phyloP scores from a whole-genome alignment of 2,329 filamentous ascomycete species.

The Diplodia intermedia region DNA sequence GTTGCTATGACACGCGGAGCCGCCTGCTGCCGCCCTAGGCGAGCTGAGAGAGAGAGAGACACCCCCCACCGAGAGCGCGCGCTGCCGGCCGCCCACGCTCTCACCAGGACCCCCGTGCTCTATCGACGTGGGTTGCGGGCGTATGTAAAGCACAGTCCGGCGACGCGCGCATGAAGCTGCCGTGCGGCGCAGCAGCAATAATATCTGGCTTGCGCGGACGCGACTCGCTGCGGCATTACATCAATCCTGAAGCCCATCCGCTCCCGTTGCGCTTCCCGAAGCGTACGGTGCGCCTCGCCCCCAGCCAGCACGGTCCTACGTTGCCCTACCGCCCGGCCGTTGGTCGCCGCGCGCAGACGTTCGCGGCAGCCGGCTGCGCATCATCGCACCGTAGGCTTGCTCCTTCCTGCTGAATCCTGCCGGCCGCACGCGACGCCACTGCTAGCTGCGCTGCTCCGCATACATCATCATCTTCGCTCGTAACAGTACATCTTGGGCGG shows the following conservation, averaged over 20 bases:
- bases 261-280: conserved; percentile 32
- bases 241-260: conserved; percentile 31
- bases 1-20: conserved; percentile 25
- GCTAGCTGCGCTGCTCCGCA: conserved; percentile 15
- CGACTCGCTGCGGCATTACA: conserved; percentile 31
- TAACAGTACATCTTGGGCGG: conserved; percentile 8
- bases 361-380: conserved; percentile 17
- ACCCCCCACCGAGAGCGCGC: background rate
- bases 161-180: conserved; percentile 7
- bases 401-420: background rate
- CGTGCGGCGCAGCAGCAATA: conserved; percentile 32
- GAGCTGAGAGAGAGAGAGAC: background rate
- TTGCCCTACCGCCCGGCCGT: conserved; percentile 19
- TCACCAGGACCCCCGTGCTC: conserved; percentile 8
- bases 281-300: conserved; percentile 21
- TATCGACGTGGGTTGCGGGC: background rate
- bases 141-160: conserved; percentile 1
- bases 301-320: conserved; percentile 1
- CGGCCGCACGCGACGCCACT: conserved; percentile 8
- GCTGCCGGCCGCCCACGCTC: conserved; percentile 22
- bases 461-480: conserved; percentile 17
- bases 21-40: conserved; percentile 15
- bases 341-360: conserved; percentile 13
- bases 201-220: conserved; percentile 23
- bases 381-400: background rate